Percentiles rank a stretch among this genome's conserved stretches.
These are phyloP conservation scores for Lasiosphaeria ovina DNA, from an alignment of 495 filamentous ascomycete genomes.

Conservation along the genomic window DNA sequence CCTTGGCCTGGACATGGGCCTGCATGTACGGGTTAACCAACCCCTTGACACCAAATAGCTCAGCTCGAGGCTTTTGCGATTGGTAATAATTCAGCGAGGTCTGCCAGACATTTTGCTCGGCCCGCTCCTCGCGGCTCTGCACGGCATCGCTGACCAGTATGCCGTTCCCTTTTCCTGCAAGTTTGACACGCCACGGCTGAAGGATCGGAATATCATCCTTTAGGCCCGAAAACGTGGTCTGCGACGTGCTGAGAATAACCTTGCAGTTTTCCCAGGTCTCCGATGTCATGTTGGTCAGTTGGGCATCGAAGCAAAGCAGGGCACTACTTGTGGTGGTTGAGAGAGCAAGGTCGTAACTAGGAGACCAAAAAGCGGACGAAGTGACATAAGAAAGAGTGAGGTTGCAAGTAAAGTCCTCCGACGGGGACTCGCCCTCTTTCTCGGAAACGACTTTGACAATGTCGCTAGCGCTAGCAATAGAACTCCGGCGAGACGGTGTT, in stretches of 20 bases:
- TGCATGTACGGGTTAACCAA: background rate
- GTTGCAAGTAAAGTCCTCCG: constrained; percentile 38
- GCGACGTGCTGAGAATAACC: constrained; percentile 65
- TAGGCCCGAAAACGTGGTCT: constrained; percentile 61
- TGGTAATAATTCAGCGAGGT: constrained; percentile 20
- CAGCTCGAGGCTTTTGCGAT: constrained; percentile 31
- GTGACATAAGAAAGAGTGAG: constrained; percentile 65
- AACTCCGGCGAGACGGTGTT: constrained; percentile 54
- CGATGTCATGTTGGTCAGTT: constrained; percentile 61
- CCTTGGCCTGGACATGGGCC: background rate
- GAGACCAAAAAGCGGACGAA: constrained; percentile 58
- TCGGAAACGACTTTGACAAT: constrained; percentile 30
- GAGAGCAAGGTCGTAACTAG: constrained; percentile 64
- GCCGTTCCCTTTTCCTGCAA: constrained; percentile 30
- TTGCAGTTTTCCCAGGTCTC: constrained; percentile 68
- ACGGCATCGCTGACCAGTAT: constrained; percentile 20
- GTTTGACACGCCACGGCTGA: constrained; percentile 58
- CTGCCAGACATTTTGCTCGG: constrained; percentile 24
- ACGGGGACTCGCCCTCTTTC: constrained; percentile 14
- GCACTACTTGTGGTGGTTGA: constrained; percentile 56
- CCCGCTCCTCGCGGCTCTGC: constrained; percentile 30
- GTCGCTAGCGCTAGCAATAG: constrained; percentile 44
- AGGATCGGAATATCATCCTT: constrained; percentile 58
- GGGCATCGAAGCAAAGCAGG: constrained; percentile 60
- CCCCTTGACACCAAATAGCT: constrained; percentile 33